A percentile compares a stretch with the other conserved stretches of the same genome.
Conservation (phyloP, 345 rosid species). For the Anastatica hierochuntica region DNA sequence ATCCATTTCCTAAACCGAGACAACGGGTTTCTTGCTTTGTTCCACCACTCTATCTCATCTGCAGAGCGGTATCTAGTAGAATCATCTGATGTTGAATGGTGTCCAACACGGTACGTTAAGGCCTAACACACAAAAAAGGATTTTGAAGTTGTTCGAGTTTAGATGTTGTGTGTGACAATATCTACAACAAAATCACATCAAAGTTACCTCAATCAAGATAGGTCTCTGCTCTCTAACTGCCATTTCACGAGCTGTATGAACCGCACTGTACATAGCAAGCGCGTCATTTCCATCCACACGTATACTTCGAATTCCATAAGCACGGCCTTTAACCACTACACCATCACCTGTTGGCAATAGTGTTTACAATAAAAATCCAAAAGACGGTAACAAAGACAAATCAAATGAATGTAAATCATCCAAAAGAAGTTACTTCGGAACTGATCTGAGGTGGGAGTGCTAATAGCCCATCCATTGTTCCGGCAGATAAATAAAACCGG, state of each 20-base stretch:
- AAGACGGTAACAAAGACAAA: constrained; percentile 1
- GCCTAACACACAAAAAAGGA: constrained; percentile 35
- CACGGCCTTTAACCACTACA: constrained; percentile 65
- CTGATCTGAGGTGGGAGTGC: constrained; percentile 73
- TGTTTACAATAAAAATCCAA: no score
- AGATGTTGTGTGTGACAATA: background rate
- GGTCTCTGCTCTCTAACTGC: constrained; percentile 64
- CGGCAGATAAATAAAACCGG: constrained; percentile 79
- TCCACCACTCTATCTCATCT: constrained; percentile 71
- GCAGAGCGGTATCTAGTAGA: constrained; percentile 73
- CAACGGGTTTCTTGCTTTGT: constrained; percentile 47
- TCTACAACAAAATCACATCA: background rate
- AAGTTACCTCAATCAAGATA: constrained; percentile 63
- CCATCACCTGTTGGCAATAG: constrained; percentile 69
- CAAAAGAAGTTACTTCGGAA: constrained; percentile 51
- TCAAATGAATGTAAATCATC: background rate
- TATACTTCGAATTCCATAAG: constrained; percentile 76
- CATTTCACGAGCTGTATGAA: constrained; percentile 65
- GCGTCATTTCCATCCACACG: constrained; percentile 92
- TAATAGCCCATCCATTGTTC: constrained; percentile 91
- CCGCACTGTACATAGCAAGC: constrained; percentile 77
- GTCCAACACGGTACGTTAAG: constrained; percentile 77
- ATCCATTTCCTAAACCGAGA: constrained; percentile 65
- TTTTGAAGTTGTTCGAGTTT: background rate
- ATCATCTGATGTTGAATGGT: constrained; percentile 93